phyloP scores from a whole-genome alignment of 192 early-diverging fungal species.

The Dissophora globulifera region DNA sequence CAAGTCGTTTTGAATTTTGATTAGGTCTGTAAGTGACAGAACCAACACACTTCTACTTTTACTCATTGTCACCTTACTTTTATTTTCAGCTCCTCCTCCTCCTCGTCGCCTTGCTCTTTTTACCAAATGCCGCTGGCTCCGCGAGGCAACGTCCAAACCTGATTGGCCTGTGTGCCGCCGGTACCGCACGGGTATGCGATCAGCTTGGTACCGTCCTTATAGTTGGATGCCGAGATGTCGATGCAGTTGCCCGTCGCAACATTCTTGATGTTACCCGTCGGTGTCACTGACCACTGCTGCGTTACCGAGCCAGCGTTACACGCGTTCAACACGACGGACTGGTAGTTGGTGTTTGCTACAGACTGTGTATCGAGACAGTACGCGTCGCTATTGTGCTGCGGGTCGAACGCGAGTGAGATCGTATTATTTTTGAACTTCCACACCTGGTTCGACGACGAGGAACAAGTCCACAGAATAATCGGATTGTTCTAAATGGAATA shows the following conservation, averaged over 20 bases:
- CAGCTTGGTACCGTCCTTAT: slow-evolving; percentile 23
- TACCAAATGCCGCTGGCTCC: slow-evolving; percentile 43
- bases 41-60: no score
- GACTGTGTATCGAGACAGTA: slow-evolving; percentile 36
- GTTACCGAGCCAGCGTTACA: slow-evolving; percentile 8
- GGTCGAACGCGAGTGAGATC: slow-evolving; percentile 41
- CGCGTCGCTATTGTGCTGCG: slow-evolving; percentile 23
- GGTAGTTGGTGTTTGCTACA: slow-evolving; percentile 1
- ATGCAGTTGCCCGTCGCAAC: slow-evolving; percentile 22
- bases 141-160: slow-evolving; percentile 39
- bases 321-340: slow-evolving; percentile 22
- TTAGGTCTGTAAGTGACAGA: no score
- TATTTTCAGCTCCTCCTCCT: no score
- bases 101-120: neutral
- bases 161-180: slow-evolving; percentile 24
- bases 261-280: slow-evolving; percentile 38
- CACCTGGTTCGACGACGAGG: slow-evolving; percentile 20
- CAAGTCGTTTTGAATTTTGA: no score
- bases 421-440: slow-evolving; percentile 44
- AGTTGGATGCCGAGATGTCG: slow-evolving; percentile 14
- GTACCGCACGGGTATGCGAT: slow-evolving; percentile 19
- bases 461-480: slow-evolving; percentile 31
- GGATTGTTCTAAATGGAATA: slow-evolving; percentile 22
- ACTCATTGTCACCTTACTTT: no score
- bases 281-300: slow-evolving; percentile 38